Evolutionary conservation across 2,329 filamentous ascomycete genomes (phyloP).

Genomic region (Diaporthe citrichinensis): DNA sequence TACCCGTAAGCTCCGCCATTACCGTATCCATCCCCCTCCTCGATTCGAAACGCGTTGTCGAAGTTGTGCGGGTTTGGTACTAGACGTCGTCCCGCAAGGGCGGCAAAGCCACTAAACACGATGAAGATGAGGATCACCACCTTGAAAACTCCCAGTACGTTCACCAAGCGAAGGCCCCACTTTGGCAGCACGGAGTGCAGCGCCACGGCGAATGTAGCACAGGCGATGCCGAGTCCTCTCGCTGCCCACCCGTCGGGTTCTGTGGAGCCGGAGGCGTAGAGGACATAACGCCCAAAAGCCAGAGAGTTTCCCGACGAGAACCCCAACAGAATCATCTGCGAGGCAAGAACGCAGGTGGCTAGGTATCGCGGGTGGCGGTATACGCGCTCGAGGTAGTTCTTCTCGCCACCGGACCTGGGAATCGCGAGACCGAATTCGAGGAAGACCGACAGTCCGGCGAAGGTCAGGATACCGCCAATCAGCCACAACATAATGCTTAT

Average conservation of each 20-base stretch:
- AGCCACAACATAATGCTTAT: slow-evolving; percentile 56
- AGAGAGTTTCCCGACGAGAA: slow-evolving; percentile 72
- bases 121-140: slow-evolving; percentile 72
- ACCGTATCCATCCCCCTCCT: slow-evolving; percentile 59
- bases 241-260: slow-evolving; percentile 67
- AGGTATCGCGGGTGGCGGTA: slow-evolving; percentile 72
- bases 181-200: slow-evolving; percentile 68
- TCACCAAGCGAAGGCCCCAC: slow-evolving; percentile 72
- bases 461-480: slow-evolving; percentile 65
- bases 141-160: slow-evolving; percentile 72
- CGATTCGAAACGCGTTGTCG: slow-evolving; percentile 65
- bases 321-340: slow-evolving; percentile 73
- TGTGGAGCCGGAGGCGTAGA: slow-evolving; percentile 66
- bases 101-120: slow-evolving; percentile 72
- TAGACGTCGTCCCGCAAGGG: slow-evolving; percentile 64
- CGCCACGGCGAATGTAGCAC: slow-evolving; percentile 67
- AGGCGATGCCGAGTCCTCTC: slow-evolving; percentile 68
- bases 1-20: slow-evolving; percentile 67
- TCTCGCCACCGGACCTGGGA: slow-evolving; percentile 74
- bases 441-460: slow-evolving; percentile 72
- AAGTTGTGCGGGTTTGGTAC: slow-evolving; percentile 70
- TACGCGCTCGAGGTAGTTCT: slow-evolving; percentile 76
- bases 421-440: slow-evolving; percentile 75
- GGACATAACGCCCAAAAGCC: slow-evolving; percentile 70
- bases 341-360: slow-evolving; percentile 70